Evolutionary conservation across 768 basidiomycete genomes (phyloP).

Genomic region (Amanita molliuscula): DNA sequence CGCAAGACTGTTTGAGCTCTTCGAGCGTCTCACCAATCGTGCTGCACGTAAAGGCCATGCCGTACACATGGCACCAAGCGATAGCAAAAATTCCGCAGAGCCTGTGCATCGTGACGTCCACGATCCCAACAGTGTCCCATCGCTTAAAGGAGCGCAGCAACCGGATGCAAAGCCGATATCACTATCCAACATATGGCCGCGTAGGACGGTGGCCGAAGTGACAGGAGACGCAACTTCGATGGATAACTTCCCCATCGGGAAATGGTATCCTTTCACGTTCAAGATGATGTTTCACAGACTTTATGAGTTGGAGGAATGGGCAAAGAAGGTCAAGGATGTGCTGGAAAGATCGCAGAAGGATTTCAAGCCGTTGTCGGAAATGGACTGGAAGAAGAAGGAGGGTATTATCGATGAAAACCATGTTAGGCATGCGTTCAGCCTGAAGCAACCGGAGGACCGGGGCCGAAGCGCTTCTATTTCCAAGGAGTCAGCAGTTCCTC

Average conservation of each 20-base stretch:
- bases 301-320: conserved; percentile 53
- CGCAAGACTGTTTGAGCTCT: conserved; percentile 43
- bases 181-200: neutral
- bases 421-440: neutral
- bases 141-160: conserved; percentile 8
- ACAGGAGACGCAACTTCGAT: neutral
- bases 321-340: conserved; percentile 39
- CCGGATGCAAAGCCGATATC: neutral
- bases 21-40: conserved; percentile 39
- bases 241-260: conserved; percentile 33
- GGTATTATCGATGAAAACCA: neutral
- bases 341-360: conserved; percentile 43
- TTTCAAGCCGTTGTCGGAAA: conserved; percentile 44
- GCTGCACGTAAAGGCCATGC: conserved; percentile 21
- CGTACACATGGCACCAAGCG: conserved; percentile 11
- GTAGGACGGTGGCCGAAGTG: neutral
- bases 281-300: conserved; percentile 59
- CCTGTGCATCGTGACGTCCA: conserved; percentile 29
- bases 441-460: neutral
- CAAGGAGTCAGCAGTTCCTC: neutral
- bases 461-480: neutral
- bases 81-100: conserved; percentile 11
- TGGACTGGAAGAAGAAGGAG: conserved; percentile 1
- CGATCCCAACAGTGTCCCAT: conserved; percentile 18
- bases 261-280: conserved; percentile 50